Percentiles rank a stretch among this genome's conserved stretches.
These are phyloP conservation scores for Fonsecaea erecta DNA, from an alignment of 2,329 filamentous ascomycete genomes.

Conservation along the genomic window DNA sequence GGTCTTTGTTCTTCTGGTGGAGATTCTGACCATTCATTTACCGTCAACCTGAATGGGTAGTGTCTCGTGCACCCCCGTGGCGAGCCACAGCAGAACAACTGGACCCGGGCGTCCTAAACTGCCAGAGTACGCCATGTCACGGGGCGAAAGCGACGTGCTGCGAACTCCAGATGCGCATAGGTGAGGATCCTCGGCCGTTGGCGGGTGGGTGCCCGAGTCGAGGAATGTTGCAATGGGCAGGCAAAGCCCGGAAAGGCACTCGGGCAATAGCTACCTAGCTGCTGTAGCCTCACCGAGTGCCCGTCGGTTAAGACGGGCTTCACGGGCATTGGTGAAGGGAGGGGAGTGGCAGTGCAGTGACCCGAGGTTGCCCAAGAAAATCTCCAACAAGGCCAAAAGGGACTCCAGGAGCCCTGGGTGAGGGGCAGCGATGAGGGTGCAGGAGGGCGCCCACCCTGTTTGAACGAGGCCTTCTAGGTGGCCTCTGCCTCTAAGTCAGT, in stretches of 20 bases:
- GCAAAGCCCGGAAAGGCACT: neutral
- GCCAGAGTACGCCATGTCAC: conserved; percentile 8
- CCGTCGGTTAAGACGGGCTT: conserved; percentile 8
- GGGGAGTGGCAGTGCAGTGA: conserved; percentile 5
- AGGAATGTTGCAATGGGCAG: conserved; percentile 1
- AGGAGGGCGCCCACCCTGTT: neutral
- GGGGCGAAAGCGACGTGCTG: neutral
- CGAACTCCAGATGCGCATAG: neutral
- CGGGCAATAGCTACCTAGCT: neutral
- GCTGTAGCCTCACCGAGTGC: neutral
- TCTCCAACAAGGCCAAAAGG: neutral
- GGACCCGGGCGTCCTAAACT: neutral
- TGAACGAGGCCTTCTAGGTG: neutral
- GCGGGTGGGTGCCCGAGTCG: neutral
- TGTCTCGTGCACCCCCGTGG: conserved; percentile 4
- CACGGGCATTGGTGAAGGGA: neutral
- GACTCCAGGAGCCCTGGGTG: neutral
- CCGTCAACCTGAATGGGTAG: conserved; percentile 2
- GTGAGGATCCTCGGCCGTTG: neutral
- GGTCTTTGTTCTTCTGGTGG: conserved; percentile 1
- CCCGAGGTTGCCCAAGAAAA: neutral
- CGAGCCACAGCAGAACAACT: neutral
- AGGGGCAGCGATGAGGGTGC: neutral
- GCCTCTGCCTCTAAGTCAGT: neutral
- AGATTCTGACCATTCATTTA: neutral